Percentiles rank a stretch among this genome's conserved stretches.
phyloP scores from a whole-genome alignment of 2,329 filamentous ascomycete genomes.

The Cladophialophora immunda region DNA sequence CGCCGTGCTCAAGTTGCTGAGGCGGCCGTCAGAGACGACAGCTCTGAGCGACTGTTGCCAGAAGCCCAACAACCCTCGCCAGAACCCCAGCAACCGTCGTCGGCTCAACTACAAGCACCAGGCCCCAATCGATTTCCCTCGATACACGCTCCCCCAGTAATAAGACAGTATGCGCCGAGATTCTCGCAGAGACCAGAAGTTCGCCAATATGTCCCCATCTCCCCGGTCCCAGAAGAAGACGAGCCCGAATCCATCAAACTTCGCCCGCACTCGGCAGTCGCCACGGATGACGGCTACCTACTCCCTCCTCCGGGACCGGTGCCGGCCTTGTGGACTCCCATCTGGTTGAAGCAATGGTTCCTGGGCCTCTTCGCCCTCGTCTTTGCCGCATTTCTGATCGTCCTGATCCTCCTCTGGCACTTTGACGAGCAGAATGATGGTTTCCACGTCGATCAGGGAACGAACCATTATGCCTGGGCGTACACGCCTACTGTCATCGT shows the following conservation, averaged over 20 bases:
- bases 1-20: conserved; percentile 29
- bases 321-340: conserved; percentile 38
- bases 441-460: conserved; percentile 29
- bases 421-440: conserved; percentile 32
- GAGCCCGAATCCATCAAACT: conserved; percentile 31
- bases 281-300: conserved; percentile 24
- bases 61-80: conserved; percentile 26
- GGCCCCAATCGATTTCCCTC: conserved; percentile 35
- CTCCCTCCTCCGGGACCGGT: conserved; percentile 15
- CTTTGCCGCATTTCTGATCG: conserved; percentile 32
- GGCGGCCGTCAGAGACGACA: conserved; percentile 22
- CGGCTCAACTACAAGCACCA: conserved; percentile 12
- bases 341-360: conserved; percentile 37
- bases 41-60: conserved; percentile 29
- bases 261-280: conserved; percentile 20
- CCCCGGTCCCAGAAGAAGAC: conserved; percentile 38
- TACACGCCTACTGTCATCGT: conserved; percentile 43
- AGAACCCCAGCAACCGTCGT: conserved; percentile 17
- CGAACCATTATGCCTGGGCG: conserved; percentile 39
- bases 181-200: conserved; percentile 24
- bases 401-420: conserved; percentile 36
- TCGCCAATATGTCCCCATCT: conserved; percentile 31
- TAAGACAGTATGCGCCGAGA: conserved; percentile 15
- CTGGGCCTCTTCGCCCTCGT: conserved; percentile 35
- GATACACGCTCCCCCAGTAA: conserved; percentile 21